Percentiles rank a stretch among this genome's conserved stretches.
Conservation (phyloP, 139 green algal genomes). For the Picochlorum sp. region DNA sequence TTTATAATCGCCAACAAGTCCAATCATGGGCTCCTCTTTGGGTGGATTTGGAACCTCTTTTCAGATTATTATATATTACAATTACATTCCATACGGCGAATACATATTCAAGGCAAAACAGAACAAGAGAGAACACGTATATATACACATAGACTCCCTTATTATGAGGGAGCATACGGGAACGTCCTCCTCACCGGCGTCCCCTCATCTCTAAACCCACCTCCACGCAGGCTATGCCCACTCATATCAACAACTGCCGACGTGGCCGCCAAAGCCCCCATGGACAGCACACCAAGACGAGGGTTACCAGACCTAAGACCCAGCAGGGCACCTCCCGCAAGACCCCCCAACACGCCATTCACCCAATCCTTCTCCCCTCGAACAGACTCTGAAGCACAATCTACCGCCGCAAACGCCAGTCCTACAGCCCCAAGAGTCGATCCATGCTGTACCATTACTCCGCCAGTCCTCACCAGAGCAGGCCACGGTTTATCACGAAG, state of each 20-base stretch:
- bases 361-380: conserved; percentile 39
- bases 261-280: conserved; percentile 22
- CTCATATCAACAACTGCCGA: conserved; percentile 29
- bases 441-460: conserved; percentile 40
- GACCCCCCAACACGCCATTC: conserved; percentile 34
- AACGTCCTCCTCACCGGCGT: conserved; percentile 34
- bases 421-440: conserved; percentile 33
- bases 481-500: conserved; percentile 42
- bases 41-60: too few species aligned
- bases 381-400: conserved; percentile 31
- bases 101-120: too few species aligned
- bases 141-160: neutral
- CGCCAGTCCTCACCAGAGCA: conserved; percentile 37
- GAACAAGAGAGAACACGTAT: too few species aligned
- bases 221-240: conserved; percentile 14
- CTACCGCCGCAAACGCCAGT: conserved; percentile 25
- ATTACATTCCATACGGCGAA: too few species aligned
- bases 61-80: too few species aligned
- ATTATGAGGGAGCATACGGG: conserved; percentile 20
- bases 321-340: conserved; percentile 26
- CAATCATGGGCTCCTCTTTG: too few species aligned
- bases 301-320: conserved; percentile 33
- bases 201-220: conserved; percentile 29
- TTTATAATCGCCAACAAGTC: too few species aligned
- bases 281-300: conserved; percentile 24